Base-by-base conservation (phyloP, 768 basidiomycete species). In the Saitozyma sp. region DNA sequence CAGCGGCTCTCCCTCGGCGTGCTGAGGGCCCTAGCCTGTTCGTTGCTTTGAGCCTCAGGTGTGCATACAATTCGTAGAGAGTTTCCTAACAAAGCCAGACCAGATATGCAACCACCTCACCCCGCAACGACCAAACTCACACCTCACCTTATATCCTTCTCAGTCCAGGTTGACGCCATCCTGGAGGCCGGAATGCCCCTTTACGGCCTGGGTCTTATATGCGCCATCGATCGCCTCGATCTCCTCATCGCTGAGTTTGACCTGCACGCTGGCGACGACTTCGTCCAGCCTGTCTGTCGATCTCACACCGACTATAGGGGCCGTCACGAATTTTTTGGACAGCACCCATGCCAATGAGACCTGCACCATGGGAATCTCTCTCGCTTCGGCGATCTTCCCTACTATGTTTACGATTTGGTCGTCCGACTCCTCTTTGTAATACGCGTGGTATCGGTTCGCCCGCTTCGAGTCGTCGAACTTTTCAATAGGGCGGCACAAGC, bases 261-360 rank as follows among this genome's bases (percentile, higher is more conserved):
- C 61, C 37, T 62, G 53, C 4, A 62, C 55, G 16, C 62, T 68
- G 49, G 62, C 67, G 50, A 83, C 78, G 58, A 82, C 73, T 39
- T 83, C 84, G 41, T 77, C 73, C 29, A 84, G 66, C 41, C 82
- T 80, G 50, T 81, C 73, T 13, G 81, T 49, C 50, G 72, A 82
- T 0, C 82, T 83, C 38, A 74, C 66, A 2, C 83, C 83, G 9
- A 83, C 78, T 60, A 84, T 84, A 0, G 84, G 84, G n/a, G 81
- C 82, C 3, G 80, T 68, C 3, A 83, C 79, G 49, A 62, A 71
- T 17, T 65, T 78, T 68, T 84, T 84, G 29, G 70, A 51, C 3
- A 75, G 49, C 0, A 76, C 59, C 83, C 84, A 84, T 4, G 82
- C 81, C 3, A 84, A 62, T 8, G 83, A 82, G 38, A 84, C 78